Evolutionary conservation across 2,329 filamentous ascomycete species (phyloP).

Genomic region (Trichoderma breve): DNA sequence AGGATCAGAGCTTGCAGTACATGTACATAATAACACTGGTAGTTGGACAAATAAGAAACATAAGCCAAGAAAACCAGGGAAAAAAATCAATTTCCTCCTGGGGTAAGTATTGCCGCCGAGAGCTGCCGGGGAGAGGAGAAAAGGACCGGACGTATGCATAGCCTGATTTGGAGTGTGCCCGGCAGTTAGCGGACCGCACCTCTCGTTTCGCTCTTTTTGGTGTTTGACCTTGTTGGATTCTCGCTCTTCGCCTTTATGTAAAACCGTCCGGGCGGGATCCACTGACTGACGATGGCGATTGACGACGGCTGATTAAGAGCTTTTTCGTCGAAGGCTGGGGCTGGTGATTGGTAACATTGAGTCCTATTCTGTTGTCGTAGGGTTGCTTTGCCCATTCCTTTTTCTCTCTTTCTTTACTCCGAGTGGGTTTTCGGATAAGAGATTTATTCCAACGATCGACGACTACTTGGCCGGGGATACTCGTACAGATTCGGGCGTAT

Average conservation of each 20-base stretch:
- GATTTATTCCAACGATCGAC: neutral
- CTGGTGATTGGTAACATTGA: neutral
- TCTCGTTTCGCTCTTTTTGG: neutral
- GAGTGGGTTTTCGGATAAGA: neutral
- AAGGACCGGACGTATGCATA: neutral
- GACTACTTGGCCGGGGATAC: neutral
- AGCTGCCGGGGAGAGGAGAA: neutral
- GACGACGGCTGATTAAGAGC: neutral
- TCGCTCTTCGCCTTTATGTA: constrained; percentile 13
- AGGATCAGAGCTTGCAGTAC: neutral
- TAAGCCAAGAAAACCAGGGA: neutral
- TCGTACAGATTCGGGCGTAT: neutral
- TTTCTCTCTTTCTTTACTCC: neutral
- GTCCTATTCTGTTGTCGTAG: neutral
- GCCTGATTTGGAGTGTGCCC: neutral
- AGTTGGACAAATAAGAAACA: neutral
- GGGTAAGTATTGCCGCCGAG: neutral
- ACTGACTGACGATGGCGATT: neutral
- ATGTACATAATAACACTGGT: neutral
- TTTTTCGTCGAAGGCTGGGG: neutral
- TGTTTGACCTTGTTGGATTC: neutral
- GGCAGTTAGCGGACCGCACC: neutral
- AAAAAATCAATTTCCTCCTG: neutral
- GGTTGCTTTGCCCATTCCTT: neutral
- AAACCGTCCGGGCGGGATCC: neutral